Base-by-base conservation (phyloP, 1,284 basidiomycete genomes). In the Pholiota adiposa region DNA sequence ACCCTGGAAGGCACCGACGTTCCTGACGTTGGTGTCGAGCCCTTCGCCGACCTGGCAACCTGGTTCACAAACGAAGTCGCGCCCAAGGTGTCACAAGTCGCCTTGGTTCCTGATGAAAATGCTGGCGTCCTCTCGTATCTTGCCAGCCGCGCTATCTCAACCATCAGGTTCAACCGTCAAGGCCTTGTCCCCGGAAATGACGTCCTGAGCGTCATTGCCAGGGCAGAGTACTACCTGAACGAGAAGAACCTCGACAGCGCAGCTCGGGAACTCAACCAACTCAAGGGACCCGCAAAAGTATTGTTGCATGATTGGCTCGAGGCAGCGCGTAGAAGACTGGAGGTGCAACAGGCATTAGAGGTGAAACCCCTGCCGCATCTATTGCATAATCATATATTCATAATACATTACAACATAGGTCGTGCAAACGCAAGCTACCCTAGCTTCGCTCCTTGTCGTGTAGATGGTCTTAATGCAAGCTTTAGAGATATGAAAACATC, bases 191-290 rank as follows among this genome's bases (percentile, higher is more conserved):
- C 87, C 44, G 96, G 96, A 12, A 77, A 86, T 52, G 97, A 98
- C 73, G 92, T 96, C 27, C 79, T 94, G 58, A 93, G 92, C 69
- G 88, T 94, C 50, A 74, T 99, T 41, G 89, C 96, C 2, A 80
- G 97, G 56, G 95, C 95, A n/a, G 94, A 97, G 76, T 89, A 92
- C 75, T 87, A 92, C 71, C 76, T 99, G 69, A 90, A 91, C 63
- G 91, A 96, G 77, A 96, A 97, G 81, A 93, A 98, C 72, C 78
- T 99, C 65, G 96, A 98, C 69, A 87, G 84, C 63, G 97, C 97
- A 12, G 80, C 96, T 34, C 81, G 97, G 58, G 96, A 98, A 77
- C 79, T 98, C 46, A 99, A 99, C 76, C 90, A 93, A 74, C 78
- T 99, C 61, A 85, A 81, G 48, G 95, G 96, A 0, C 92, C 94